Conservation (phyloP, 768 basidiomycete genomes). For the Pleurotus sapidus region DNA sequence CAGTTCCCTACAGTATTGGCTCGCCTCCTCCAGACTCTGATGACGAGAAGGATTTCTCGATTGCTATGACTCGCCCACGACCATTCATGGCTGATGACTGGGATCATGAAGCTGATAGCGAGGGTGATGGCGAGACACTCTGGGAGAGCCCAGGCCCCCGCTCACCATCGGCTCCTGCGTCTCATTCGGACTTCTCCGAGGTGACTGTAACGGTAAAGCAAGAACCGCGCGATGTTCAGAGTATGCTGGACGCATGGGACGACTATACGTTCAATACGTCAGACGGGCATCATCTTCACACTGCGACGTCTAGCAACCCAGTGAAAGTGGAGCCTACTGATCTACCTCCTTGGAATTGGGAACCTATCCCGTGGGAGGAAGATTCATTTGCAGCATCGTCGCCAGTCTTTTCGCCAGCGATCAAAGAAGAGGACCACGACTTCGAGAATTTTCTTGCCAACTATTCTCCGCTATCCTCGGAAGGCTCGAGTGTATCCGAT, state of each 20-base stretch:
- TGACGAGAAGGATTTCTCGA: conserved; percentile 52
- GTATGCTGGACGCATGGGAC: conserved; percentile 71
- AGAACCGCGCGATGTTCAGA: conserved; percentile 60
- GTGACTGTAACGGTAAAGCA: conserved; percentile 43
- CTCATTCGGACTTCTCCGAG: conserved; percentile 24
- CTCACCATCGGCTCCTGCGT: conserved; percentile 55
- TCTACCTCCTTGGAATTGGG: conserved; percentile 44
- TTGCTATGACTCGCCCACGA: conserved; percentile 39
- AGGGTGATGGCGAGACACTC: conserved; percentile 56
- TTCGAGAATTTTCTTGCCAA: conserved; percentile 33
- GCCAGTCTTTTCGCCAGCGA: conserved; percentile 4
- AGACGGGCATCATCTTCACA: conserved; percentile 41
- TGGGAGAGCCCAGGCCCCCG: conserved; percentile 66
- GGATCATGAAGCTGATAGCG: conserved; percentile 47
- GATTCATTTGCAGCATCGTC: conserved; percentile 14
- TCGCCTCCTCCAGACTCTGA: conserved; percentile 76
- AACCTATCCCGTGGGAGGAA: conserved; percentile 24
- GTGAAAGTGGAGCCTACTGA: conserved; percentile 41
- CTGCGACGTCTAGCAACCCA: conserved; percentile 28
- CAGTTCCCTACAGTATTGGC: conserved; percentile 51
- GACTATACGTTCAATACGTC: conserved; percentile 38
- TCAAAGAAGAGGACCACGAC: conserved; percentile 50
- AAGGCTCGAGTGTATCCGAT: conserved; percentile 13
- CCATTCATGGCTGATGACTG: conserved; percentile 33
- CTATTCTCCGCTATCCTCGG: conserved; percentile 21